Percentiles rank a stretch among this genome's conserved stretches.
phyloP scores from a whole-genome alignment of 257 asterid genomes.

The Ajuga chamaepitys region DNA sequence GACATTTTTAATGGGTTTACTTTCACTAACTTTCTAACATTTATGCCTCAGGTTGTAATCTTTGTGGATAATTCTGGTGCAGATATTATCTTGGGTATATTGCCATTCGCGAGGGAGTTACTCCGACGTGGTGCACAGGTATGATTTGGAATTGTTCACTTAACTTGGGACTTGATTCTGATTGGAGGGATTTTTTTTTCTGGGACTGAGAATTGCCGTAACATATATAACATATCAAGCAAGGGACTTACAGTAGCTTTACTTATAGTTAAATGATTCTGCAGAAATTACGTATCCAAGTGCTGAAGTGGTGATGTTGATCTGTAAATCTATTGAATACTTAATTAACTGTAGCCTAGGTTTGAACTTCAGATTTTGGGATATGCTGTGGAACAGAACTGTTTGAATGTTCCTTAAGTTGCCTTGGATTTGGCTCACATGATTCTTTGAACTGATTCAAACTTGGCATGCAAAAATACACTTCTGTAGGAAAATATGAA shows the following conservation, averaged over 20 bases:
- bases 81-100: slow-evolving; percentile 82
- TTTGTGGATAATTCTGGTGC: slow-evolving; percentile 98
- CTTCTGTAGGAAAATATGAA: not conserved
- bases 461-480: not conserved
- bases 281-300: slow-evolving; percentile 4
- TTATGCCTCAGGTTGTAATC: slow-evolving; percentile 62
- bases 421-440: not conserved
- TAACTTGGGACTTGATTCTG: not conserved
- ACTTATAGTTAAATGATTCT: not conserved
- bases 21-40: slow-evolving; percentile 16
- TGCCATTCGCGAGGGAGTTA: slow-evolving; percentile 93
- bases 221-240: not conserved
- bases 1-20: not conserved
- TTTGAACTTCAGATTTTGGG: not conserved
- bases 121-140: slow-evolving; percentile 88
- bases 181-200: not conserved
- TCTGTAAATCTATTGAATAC: not conserved
- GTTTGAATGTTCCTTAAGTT: not conserved
- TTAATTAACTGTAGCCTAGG: not conserved
- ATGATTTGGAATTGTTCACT: slow-evolving; percentile 16
- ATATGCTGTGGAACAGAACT: not conserved
- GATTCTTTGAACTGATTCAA: not conserved
- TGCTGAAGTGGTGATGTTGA: not conserved
- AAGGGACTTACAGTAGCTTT: slow-evolving; percentile 4
- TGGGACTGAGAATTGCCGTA: not conserved